A percentile compares a stretch with the other conserved stretches of the same genome.
Evolutionary conservation across 176 grass and related monocot species (phyloP).

Genomic region (Stipa capillata): DNA sequence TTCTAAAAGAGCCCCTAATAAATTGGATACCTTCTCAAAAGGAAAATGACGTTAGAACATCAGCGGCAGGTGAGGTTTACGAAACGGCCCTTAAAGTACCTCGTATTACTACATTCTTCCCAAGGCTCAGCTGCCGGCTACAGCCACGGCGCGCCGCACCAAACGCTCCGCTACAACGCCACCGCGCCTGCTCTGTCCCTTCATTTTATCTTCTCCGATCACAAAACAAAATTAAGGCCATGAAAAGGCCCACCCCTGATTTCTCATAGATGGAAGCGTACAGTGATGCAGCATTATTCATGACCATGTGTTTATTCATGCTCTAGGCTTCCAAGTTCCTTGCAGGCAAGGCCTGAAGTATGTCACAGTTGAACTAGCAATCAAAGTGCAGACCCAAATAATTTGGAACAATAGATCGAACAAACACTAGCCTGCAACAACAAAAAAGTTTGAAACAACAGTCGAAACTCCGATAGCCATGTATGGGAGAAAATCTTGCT

Average conservation of each 20-base stretch:
- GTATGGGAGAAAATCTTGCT: not conserved
- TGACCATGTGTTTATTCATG: not conserved
- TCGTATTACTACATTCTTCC: not conserved
- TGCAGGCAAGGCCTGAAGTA: not conserved
- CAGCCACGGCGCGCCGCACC: not conserved
- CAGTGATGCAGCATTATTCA: not conserved
- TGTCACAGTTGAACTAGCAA: not conserved
- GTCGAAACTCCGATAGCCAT: not conserved
- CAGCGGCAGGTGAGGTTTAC: not conserved
- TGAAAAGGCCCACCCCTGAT: too few relatives aligned
- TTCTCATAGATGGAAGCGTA: not conserved
- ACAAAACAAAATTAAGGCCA: not conserved
- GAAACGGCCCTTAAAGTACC: not conserved
- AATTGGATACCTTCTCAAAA: not conserved
- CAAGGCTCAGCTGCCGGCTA: not conserved
- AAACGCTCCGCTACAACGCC: not conserved
- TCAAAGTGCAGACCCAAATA: not conserved
- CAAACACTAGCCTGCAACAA: not conserved
- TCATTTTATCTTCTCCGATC: too few relatives aligned
- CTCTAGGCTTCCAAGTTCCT: not conserved
- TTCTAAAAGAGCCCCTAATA: not conserved
- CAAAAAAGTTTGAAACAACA: not conserved
- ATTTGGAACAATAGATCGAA: not conserved
- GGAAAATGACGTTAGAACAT: too few relatives aligned
- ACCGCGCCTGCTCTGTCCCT: too few relatives aligned